Conservation (phyloP, 2,329 filamentous ascomycete species). For the Bipolaris victoriae region DNA sequence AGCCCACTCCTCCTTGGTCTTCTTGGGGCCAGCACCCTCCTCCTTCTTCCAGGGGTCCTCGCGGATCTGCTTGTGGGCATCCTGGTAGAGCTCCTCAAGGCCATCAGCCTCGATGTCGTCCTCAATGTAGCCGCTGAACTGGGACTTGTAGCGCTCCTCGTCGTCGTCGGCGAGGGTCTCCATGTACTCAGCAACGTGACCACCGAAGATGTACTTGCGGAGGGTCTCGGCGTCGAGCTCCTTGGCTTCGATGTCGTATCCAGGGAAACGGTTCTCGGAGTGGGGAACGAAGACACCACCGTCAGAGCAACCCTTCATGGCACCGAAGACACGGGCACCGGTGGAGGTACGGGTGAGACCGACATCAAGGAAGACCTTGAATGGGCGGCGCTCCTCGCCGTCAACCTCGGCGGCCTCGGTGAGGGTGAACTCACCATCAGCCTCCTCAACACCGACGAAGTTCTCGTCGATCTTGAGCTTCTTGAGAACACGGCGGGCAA, state of each 20-base stretch:
- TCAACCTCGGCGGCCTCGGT: conserved; percentile 95
- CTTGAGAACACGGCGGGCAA: conserved; percentile 94
- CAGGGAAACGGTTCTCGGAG: conserved; percentile 99
- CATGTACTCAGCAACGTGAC: conserved; percentile 99
- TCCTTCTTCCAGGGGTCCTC: conserved; percentile 98
- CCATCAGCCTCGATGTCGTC: conserved; percentile 95
- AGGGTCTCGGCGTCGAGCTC: conserved; percentile 97
- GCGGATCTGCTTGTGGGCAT: conserved; percentile 95
- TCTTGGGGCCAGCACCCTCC: conserved; percentile 77
- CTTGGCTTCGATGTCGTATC: conserved; percentile 96
- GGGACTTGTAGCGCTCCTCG: conserved; percentile 98
- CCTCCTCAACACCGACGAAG: conserved; percentile 95
- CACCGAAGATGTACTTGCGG: conserved; percentile 98
- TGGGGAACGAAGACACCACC: conserved; percentile 96
- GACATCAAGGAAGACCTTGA: conserved; percentile 99
- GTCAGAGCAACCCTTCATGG: conserved; percentile 99
- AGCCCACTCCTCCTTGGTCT: conserved; percentile 98
- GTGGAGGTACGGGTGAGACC: conserved; percentile 97
- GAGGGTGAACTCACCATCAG: conserved; percentile 92
- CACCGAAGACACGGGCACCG: conserved; percentile 97
- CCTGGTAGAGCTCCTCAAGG: conserved; percentile 93
- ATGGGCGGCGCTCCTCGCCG: conserved; percentile 87
- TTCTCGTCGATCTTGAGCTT: conserved; percentile 95
- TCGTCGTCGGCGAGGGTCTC: conserved; percentile 99
- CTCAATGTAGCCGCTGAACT: conserved; percentile 98